These are phyloP conservation scores for Crepidotus variabilis DNA, from an alignment of 768 basidiomycete species.

Conservation along the genomic window DNA sequence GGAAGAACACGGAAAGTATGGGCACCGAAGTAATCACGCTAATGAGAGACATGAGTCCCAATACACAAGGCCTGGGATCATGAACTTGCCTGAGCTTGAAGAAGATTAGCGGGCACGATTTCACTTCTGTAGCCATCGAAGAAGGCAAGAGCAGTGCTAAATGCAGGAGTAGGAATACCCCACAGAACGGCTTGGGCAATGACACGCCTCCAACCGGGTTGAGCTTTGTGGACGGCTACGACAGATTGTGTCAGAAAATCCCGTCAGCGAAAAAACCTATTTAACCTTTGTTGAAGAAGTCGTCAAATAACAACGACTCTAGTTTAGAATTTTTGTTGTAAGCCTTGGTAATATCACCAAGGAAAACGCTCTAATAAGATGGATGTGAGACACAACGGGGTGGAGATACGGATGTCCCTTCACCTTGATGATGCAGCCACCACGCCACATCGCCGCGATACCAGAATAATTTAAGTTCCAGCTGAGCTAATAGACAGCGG, in stretches of 20 bases:
- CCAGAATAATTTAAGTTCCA: constrained; percentile 98
- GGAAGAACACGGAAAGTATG: constrained; percentile 96
- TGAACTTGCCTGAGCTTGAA: constrained; percentile 79
- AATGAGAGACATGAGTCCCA: not conserved
- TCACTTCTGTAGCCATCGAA: constrained; percentile 99
- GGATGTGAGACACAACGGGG: not conserved
- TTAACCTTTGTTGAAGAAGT: constrained; percentile 93
- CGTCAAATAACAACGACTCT: constrained; percentile 91
- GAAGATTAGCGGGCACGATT: constrained; percentile 86
- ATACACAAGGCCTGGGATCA: not conserved
- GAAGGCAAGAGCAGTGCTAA: constrained; percentile 97
- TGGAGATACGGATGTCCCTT: not conserved
- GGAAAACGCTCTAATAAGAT: constrained; percentile 74
- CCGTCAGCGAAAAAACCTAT: not conserved
- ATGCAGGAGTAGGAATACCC: constrained; percentile 98
- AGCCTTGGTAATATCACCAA: constrained; percentile 87
- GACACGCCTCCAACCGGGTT: constrained; percentile 97
- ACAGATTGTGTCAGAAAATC: constrained; percentile 3
- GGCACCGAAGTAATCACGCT: constrained; percentile 99
- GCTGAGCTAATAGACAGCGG: constrained; percentile 37
- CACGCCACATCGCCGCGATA: constrained; percentile 99
- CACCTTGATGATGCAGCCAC: constrained; percentile 98
- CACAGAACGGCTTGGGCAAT: constrained; percentile 94
- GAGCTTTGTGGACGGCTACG: constrained; percentile 85
- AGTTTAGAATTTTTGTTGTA: constrained; percentile 82